Base-by-base conservation (phyloP, 768 basidiomycete species). In the Mycena amicta region DNA sequence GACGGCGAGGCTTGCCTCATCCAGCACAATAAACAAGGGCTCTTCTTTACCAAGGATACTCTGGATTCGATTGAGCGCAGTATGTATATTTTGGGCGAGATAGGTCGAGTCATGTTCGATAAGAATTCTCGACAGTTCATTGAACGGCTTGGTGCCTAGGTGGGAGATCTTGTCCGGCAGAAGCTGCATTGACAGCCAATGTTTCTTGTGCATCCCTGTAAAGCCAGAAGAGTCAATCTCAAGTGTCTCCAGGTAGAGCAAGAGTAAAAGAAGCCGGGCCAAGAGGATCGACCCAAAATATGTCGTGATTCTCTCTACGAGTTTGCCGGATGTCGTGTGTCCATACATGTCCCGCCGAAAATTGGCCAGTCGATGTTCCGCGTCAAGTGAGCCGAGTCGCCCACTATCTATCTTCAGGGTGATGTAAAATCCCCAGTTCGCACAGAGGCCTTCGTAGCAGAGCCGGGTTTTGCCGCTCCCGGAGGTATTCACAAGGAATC, bases 401-500 rank as follows among this genome's bases (percentile, higher is more conserved):
- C 16, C 16, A 5, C 16, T 31, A 20, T 59, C 57, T 27, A 18
- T 12, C 27, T 25, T 5, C 1, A 22, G n/a, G 12, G 60, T 61
- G 46, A 61, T 53, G 29, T 61, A 61, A 13, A 61, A 5, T 2
- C 51, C 60, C 55, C 56, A 61, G 5, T 41, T 3, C 6, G 3
- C 16, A n/a, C 52, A 53, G 6, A 61, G 40, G 3, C 55, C 60
- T 23, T 61, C 60, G 15, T 52, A 46, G 4, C 29, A n/a, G 0
- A 57, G 33, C 29, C 56, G 23, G 16, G 60, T 61, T 49, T 61
- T 61, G 3, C 60, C 60, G 6, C 55, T 53, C 1, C 55, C 60
- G 16, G 60, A 53, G 2, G 60, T 30, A 27, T 61, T 61, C 4
- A 61, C 28, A 23, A 56, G 28, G 29, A 52, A 47, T 49, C 51